Evolutionary conservation across 1,284 basidiomycete species (phyloP).

Genomic region (Takashimella koratensis): DNA sequence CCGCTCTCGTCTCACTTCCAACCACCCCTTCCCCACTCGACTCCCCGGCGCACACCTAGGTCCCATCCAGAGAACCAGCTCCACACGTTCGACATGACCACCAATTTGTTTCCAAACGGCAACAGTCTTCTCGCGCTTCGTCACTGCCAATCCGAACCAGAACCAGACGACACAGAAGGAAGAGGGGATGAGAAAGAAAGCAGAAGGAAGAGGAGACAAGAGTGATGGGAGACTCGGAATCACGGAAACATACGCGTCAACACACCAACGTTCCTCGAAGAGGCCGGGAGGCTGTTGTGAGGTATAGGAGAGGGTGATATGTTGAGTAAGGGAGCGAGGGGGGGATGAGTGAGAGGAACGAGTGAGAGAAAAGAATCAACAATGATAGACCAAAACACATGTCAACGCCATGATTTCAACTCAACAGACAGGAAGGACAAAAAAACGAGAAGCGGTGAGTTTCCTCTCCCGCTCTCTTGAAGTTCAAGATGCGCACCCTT

Average conservation of each 20-base stretch:
- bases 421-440: background rate
- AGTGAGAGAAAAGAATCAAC: background rate
- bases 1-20: background rate
- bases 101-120: too few relatives aligned
- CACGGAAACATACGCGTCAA: background rate
- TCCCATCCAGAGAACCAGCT: background rate
- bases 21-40: background rate
- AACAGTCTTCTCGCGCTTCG: constrained; percentile 2
- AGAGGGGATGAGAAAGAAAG: constrained; percentile 6
- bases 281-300: background rate
- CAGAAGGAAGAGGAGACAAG: constrained; percentile 1
- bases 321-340: background rate
- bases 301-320: background rate
- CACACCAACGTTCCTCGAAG: background rate
- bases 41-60: background rate
- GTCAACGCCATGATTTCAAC: background rate
- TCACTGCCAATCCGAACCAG: constrained; percentile 1
- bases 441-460: background rate
- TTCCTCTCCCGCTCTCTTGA: background rate
- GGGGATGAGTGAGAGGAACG: background rate
- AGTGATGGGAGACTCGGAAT: background rate
- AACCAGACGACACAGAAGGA: background rate
- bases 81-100: background rate
- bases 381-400: background rate
- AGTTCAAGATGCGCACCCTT: background rate